Evolutionary conservation across 768 basidiomycete species (phyloP), one percentile per base, ranked within the genome.

Genomic region (Phanerochaete sordida): DNA sequence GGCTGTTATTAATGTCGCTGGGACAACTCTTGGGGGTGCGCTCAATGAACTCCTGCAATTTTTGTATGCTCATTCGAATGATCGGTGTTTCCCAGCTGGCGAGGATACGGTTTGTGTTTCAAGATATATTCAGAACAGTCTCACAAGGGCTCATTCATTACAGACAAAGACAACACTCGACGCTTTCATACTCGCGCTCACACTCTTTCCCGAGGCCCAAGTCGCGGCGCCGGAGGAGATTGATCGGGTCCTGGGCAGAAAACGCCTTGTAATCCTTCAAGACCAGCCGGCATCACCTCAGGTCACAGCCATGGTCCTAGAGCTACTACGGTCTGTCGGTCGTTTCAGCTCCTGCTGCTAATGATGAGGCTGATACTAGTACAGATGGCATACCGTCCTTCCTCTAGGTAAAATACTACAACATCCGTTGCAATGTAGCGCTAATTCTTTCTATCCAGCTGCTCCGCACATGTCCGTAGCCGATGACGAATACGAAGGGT

Each of bases 181-280:
- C 21, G 19, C 5, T 5, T 48, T 48, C 27, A 23, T 48, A 7
- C 47, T 48, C 16, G 47, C 47, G 5, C 85, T 91, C 82, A 75
- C 86, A 50, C 71, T 76, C 6, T 69, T 87, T 26, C 53, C 53
- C 6, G 53, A 55, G 28, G 37, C 16, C 6, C 53, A 55, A 43
- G 6, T 8, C 12, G 19, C 15, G 8, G 53, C 37, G 3, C 53
- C 27, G 6, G 53, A 39, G 26, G 35, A 55, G 53, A 6, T 55
- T 9, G 53, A 55, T 28, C 19, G 19, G 7, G 53, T 55, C 53
- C 8, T 55, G 4, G 53, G 37, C 3, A 6, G n/a, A 13, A 21
- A 43, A 7, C 53, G 53, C 15, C 7, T 45, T 3, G 35, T 35
- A 12, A 23, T 11, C 3, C 4, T 39, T 2, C 35, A 37, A 3